A percentile compares a stretch with the other conserved stretches of the same genome.
These are phyloP conservation scores for Phialemonium atrogriseum DNA, from an alignment of 2,329 filamentous ascomycete species.

Conservation along the genomic window DNA sequence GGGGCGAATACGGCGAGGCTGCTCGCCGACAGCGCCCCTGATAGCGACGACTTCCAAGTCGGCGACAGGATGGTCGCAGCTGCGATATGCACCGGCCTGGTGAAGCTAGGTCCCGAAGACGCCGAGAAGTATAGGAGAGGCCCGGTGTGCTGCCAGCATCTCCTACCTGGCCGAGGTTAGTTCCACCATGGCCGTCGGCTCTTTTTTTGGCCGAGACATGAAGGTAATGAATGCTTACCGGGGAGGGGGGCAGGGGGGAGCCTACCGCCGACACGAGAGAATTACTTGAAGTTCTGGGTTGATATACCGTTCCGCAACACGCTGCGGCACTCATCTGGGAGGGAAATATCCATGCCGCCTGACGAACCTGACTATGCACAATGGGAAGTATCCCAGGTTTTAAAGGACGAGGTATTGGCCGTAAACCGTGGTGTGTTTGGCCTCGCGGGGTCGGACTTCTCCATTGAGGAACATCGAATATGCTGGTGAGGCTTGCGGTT, in stretches of 20 bases:
- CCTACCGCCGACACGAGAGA: no score
- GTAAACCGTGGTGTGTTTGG: conserved; percentile 61
- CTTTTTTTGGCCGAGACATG: no score
- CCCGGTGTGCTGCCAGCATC: no score
- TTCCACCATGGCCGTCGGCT: no score
- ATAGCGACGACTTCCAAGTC: conserved; percentile 40
- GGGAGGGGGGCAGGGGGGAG: no score
- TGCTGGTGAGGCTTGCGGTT: conserved; percentile 65
- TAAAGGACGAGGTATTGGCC: conserved; percentile 57
- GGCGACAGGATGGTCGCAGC: conserved; percentile 47
- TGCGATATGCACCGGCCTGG: no score
- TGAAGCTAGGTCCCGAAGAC: no score
- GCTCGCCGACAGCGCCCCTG: conserved; percentile 40
- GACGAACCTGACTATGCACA: conserved; percentile 48
- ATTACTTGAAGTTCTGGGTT: conserved; percentile 56
- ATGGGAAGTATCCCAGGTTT: conserved; percentile 47
- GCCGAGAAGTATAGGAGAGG: no score
- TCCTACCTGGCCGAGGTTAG: no score
- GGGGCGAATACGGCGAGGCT: conserved; percentile 51
- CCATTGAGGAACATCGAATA: conserved; percentile 53
- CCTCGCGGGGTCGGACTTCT: conserved; percentile 43
- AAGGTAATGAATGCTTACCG: no score
- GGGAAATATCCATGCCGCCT: conserved; percentile 49
- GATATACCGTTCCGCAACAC: conserved; percentile 51
- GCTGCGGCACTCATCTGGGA: conserved; percentile 40